Evolutionary conservation across 2,329 filamentous ascomycete species (phyloP), one percentile per base, ranked within the genome.

Genomic region (Claviceps capensis): DNA sequence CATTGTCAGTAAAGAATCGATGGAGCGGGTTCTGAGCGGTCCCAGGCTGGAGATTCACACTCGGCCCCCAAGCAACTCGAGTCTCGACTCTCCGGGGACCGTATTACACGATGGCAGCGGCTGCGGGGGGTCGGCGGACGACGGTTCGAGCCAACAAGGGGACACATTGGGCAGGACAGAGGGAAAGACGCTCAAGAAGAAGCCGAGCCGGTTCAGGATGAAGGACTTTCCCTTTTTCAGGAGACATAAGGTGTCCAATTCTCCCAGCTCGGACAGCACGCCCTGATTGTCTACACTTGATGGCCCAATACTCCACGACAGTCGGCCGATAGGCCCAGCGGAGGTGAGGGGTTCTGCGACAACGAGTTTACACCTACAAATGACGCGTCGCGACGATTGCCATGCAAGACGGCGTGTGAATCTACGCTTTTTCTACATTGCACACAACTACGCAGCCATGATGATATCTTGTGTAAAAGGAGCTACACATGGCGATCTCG

Each of bases 201-300:
- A 78, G 64, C 71, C 79, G 5, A 83, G 79, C 59, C 71, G 79
- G 42, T 83, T 83, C 59, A 71, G 77, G 56, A 80, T 83, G 72
- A 83, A 81, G 56, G 75, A 77, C 44, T 71, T 81, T 53, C 72
- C 73, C 5, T 74, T 79, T 56, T 78, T 80, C 59, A 70, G 75
- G 58, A 71, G 75, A 51, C 73, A 78, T 58, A 78, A 77, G 63
- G 64, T 64, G 52, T 58, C 66, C 5, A 66, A 57, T 48, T 62
- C 62, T 51, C 56, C 66, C n/a, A 56, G 62, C n/a, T 58, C 66
- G 17, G 67, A 69, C 49, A 60, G 61, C 9, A 60, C 63, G 34
- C 60, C 63, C 51, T 69, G 60, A 68, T 54, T 30, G 26, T 46
- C 56, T 4, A 17, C 7, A 4, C 5, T 46, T 11, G 17, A 38